These are phyloP conservation scores for Verticillium klebahnii DNA, from an alignment of 2,329 filamentous ascomycete genomes.

Conservation along the genomic window DNA sequence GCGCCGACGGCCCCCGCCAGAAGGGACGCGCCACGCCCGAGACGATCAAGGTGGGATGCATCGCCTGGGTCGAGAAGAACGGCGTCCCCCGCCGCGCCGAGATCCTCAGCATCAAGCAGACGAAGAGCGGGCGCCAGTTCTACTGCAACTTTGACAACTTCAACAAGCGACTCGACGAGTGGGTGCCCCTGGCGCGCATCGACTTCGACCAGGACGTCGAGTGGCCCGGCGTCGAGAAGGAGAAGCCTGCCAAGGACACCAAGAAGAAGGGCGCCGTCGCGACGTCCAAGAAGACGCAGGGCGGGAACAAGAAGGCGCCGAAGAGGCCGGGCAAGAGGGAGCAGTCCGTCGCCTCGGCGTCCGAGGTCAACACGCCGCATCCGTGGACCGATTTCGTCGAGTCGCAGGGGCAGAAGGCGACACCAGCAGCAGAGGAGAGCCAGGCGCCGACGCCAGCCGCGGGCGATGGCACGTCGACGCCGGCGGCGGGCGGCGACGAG, in stretches of 20 bases:
- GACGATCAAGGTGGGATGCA: slow-evolving; percentile 67
- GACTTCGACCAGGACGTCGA: slow-evolving; percentile 89
- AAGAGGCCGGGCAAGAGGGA: slow-evolving; percentile 52
- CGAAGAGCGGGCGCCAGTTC: slow-evolving; percentile 82
- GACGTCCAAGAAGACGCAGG: slow-evolving; percentile 47
- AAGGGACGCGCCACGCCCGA: slow-evolving; percentile 81
- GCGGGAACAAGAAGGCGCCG: slow-evolving; percentile 50
- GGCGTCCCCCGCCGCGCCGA: slow-evolving; percentile 87
- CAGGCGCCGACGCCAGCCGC: slow-evolving; percentile 40
- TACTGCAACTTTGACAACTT: slow-evolving; percentile 99
- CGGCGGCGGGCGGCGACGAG: slow-evolving; percentile 39
- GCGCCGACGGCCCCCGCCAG: slow-evolving; percentile 54
- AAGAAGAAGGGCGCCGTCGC: slow-evolving; percentile 63
- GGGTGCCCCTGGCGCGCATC: slow-evolving; percentile 78
- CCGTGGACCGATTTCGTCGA: slow-evolving; percentile 51
- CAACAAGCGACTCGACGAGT: slow-evolving; percentile 84
- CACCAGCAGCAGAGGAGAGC: slow-evolving; percentile 34
- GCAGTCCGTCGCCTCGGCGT: slow-evolving; percentile 46
- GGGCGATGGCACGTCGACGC: slow-evolving; percentile 38
- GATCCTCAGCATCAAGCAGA: slow-evolving; percentile 89
- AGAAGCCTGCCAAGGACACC: slow-evolving; percentile 69
- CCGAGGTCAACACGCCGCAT: slow-evolving; percentile 49
- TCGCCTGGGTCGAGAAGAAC: slow-evolving; percentile 63
- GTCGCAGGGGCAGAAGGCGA: slow-evolving; percentile 39
- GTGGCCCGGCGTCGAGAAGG: slow-evolving; percentile 90